Percentiles rank a stretch among this genome's conserved stretches.
These are phyloP conservation scores for Pichia sp. DNA, from an alignment of 1,139 yeast species.

Conservation along the genomic window DNA sequence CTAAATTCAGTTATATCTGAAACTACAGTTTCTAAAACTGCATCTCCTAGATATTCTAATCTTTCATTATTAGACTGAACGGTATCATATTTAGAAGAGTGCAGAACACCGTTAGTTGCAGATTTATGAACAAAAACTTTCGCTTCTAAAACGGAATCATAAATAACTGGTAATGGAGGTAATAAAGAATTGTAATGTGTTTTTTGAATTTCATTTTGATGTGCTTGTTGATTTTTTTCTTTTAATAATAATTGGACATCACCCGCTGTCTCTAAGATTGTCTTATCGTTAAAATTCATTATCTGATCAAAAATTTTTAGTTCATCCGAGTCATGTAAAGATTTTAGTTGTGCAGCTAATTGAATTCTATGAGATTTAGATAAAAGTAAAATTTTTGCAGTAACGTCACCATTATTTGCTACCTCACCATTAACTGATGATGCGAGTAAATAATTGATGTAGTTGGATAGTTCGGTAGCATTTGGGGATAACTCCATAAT, in stretches of 20 bases:
- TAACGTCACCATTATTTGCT: constrained; percentile 12
- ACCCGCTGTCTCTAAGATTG: constrained; percentile 19
- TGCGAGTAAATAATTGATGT: constrained; percentile 38
- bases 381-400: constrained; percentile 42
- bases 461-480: constrained; percentile 8
- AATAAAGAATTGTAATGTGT: constrained; percentile 20
- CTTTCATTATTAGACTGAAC: constrained; percentile 77
- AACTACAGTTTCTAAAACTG: constrained; percentile 68
- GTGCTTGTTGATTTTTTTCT: constrained; percentile 5
- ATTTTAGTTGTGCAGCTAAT: constrained; percentile 55
- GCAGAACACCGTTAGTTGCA: constrained; percentile 51
- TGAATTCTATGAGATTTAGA: constrained; percentile 48
- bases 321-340: constrained; percentile 43
- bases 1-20: constrained; percentile 60
- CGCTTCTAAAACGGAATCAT: constrained; percentile 50
- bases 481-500: constrained; percentile 14
- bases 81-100: constrained; percentile 51
- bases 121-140: constrained; percentile 84
- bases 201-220: not conserved
- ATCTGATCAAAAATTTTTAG: constrained; percentile 33
- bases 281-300: constrained; percentile 28
- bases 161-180: constrained; percentile 65
- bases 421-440: constrained; percentile 45
- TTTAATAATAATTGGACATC: constrained; percentile 16
- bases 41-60: constrained; percentile 89